These are phyloP conservation scores for Amylostereum areolatum DNA, from an alignment of 1,284 basidiomycete genomes.

Conservation along the genomic window DNA sequence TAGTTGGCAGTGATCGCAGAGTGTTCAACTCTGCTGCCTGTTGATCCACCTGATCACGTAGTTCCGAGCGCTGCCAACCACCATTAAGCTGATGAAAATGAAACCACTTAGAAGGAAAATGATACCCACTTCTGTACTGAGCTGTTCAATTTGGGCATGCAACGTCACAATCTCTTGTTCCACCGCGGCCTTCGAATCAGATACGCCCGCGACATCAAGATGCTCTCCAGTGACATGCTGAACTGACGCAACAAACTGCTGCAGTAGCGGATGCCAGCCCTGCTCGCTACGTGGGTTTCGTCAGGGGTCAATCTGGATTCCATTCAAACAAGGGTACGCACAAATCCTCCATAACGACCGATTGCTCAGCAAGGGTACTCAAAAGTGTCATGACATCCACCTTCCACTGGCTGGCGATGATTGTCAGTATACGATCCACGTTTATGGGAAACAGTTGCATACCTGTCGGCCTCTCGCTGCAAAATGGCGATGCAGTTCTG, in stretches of 20 bases:
- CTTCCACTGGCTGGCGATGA: conserved; percentile 51
- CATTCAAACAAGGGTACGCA: conserved; percentile 23
- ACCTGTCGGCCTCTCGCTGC: too few species aligned
- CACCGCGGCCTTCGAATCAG: conserved; percentile 38
- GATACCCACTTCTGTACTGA: conserved; percentile 56
- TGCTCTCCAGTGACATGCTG: conserved; percentile 64
- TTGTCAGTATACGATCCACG: neutral
- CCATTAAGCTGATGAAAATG: neutral
- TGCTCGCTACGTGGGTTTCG: conserved; percentile 41
- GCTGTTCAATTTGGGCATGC: conserved; percentile 50
- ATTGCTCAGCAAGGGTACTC: conserved; percentile 66
- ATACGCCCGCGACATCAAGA: conserved; percentile 43
- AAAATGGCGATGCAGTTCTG: too few species aligned
- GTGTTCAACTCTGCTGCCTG: conserved; percentile 64
- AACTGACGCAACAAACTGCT: conserved; percentile 56
- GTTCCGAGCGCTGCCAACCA: conserved; percentile 37
- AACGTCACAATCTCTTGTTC: conserved; percentile 61
- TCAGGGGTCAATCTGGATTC: conserved; percentile 2
- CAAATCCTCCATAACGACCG: conserved; percentile 56
- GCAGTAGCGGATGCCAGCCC: conserved; percentile 59
- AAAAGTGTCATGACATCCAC: conserved; percentile 54
- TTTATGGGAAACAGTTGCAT: too few species aligned
- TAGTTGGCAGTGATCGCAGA: conserved; percentile 49
- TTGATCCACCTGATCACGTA: conserved; percentile 50
- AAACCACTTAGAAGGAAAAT: neutral